Evolutionary conservation across 148 eudicot species (phyloP).

Genomic region (Suaeda aralocaspica): DNA sequence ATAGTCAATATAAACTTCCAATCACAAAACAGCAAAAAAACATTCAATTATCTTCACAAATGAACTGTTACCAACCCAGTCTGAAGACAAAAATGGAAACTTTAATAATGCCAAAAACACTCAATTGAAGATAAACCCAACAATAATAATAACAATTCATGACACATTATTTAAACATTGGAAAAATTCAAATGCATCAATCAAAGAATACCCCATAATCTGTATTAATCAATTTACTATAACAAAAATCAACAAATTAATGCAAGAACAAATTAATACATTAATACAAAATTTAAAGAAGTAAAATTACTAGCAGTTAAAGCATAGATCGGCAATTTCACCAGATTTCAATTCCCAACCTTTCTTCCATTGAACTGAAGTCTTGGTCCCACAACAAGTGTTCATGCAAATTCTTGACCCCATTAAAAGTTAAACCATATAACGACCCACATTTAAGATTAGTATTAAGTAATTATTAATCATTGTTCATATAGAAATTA

Average conservation of each 20-base stretch:
- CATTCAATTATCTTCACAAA: background rate
- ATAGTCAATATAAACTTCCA: background rate
- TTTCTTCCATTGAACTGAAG: slow-evolving; percentile 58
- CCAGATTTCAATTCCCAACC: slow-evolving; percentile 84
- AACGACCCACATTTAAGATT: background rate
- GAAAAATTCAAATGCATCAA: background rate
- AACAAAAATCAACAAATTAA: slow-evolving; percentile 1
- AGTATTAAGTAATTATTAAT: too few species aligned
- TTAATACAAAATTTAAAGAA: background rate
- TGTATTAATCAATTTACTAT: background rate
- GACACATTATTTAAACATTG: background rate
- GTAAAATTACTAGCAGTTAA: slow-evolving; percentile 59
- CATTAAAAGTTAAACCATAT: slow-evolving; percentile 29
- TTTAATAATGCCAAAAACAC: slow-evolving; percentile 1
- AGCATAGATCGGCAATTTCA: slow-evolving; percentile 69
- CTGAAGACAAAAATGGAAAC: background rate
- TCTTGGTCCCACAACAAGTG: slow-evolving; percentile 48
- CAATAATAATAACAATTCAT: background rate
- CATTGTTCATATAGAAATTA: too few species aligned
- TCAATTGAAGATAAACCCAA: background rate
- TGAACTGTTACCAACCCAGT: background rate
- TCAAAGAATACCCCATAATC: background rate
- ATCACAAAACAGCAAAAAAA: background rate
- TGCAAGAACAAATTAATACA: background rate
- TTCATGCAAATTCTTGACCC: slow-evolving; percentile 81